Conservation (phyloP, 148 eudicot genomes). For the Rhododendron henanense region DNA sequence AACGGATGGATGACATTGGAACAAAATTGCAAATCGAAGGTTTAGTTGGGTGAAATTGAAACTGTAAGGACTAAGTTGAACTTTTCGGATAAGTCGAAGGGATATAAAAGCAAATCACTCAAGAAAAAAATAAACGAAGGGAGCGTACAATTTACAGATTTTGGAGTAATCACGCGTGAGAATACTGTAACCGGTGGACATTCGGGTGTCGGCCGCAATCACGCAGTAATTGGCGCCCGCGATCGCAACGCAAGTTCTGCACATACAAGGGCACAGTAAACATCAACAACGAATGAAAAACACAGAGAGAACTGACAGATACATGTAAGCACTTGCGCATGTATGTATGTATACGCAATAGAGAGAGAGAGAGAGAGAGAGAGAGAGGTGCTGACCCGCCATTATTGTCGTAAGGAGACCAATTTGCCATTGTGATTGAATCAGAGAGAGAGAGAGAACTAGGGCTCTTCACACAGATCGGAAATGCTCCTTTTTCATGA, state of each 20-base stretch:
- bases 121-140: background rate
- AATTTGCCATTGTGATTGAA: constrained; percentile 44
- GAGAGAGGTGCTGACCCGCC: constrained; percentile 54
- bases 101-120: too few relatives aligned
- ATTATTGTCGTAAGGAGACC: constrained; percentile 92
- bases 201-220: constrained; percentile 87
- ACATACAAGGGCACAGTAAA: background rate
- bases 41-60: too few relatives aligned
- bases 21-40: too few relatives aligned
- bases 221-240: constrained; percentile 91
- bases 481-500: background rate
- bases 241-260: constrained; percentile 74
- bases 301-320: background rate
- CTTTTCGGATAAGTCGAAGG: too few relatives aligned
- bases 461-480: background rate
- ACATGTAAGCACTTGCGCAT: background rate
- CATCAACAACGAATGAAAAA: background rate
- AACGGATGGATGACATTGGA: too few relatives aligned
- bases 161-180: constrained; percentile 96
- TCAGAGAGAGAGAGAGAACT: background rate
- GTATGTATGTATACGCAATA: background rate
- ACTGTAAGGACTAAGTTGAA: too few relatives aligned
- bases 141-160: constrained; percentile 60
- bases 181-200: constrained; percentile 90
- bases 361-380: background rate